Conservation (phyloP, 441 rosid species). For the Aquilaria agallochum region DNA sequence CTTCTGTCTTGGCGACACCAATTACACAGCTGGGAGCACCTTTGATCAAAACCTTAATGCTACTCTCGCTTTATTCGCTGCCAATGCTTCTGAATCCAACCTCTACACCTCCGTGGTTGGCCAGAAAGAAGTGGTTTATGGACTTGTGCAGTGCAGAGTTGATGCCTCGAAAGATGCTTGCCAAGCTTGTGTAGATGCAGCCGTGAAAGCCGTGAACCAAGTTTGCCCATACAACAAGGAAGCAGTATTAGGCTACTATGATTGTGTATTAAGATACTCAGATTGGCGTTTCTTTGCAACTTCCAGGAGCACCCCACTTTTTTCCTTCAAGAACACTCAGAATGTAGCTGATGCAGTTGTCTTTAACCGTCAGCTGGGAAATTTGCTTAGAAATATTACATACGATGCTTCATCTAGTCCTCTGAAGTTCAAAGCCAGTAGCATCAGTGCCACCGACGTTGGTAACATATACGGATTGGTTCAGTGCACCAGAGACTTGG, state of each 20-base stretch:
- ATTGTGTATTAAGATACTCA: conserved; percentile 20
- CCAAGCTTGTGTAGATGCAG: conserved; percentile 14
- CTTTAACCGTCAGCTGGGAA: conserved; percentile 15
- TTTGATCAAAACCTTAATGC: conserved; percentile 18
- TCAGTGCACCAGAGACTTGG: conserved; percentile 26
- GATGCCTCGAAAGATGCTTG: conserved; percentile 18
- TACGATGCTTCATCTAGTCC: conserved; percentile 12
- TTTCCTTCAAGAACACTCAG: not conserved
- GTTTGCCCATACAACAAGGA: conserved; percentile 21
- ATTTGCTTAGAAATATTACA: conserved; percentile 14
- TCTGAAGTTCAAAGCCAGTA: conserved; percentile 23
- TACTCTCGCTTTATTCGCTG: conserved; percentile 17
- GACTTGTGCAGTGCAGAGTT: conserved; percentile 23
- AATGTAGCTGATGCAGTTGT: not conserved
- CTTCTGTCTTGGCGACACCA: conserved; percentile 9
- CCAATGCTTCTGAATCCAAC: conserved; percentile 24
- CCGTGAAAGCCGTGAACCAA: conserved; percentile 8
- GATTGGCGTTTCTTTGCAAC: conserved; percentile 18
- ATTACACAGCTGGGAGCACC: conserved; percentile 19
- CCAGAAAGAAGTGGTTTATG: conserved; percentile 16
- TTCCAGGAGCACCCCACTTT: not conserved
- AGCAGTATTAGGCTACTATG: conserved; percentile 15
- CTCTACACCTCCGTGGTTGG: conserved; percentile 11
- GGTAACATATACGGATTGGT: conserved; percentile 19
- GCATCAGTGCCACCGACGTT: conserved; percentile 5